Percentiles rank a stretch among this genome's conserved stretches.
These are phyloP conservation scores for Xylariaceae sp. DNA, from an alignment of 2,329 filamentous ascomycete species.

Conservation along the genomic window DNA sequence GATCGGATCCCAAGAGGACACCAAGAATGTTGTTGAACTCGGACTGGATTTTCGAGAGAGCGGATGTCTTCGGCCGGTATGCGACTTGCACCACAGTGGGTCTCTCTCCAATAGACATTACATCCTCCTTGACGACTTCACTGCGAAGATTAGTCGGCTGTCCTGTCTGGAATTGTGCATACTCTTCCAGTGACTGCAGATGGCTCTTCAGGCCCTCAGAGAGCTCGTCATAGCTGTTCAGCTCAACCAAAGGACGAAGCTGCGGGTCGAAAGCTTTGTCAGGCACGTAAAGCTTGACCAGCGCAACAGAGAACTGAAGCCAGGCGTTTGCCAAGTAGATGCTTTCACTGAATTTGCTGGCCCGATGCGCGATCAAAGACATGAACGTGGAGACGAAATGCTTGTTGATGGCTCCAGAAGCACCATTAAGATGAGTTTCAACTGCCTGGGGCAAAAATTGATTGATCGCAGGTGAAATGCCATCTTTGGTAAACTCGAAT, in stretches of 20 bases:
- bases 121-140: conserved; percentile 56
- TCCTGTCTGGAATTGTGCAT: conserved; percentile 64
- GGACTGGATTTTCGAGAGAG: conserved; percentile 67
- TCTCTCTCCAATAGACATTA: conserved; percentile 58
- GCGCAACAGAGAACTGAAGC: conserved; percentile 68
- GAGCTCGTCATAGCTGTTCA: conserved; percentile 51
- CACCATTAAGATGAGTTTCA: conserved; percentile 15
- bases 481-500: conserved; percentile 23
- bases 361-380: conserved; percentile 38
- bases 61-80: conserved; percentile 63
- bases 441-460: conserved; percentile 24
- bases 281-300: conserved; percentile 76
- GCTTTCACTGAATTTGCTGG: conserved; percentile 22
- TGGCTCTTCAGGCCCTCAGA: conserved; percentile 50
- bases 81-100: conserved; percentile 61
- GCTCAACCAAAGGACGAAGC: conserved; percentile 60
- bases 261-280: conserved; percentile 82
- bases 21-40: conserved; percentile 76
- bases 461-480: conserved; percentile 28
- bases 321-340: conserved; percentile 57
- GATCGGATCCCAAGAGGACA: conserved; percentile 48
- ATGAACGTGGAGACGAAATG: conserved; percentile 43
- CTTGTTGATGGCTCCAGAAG: conserved; percentile 31
- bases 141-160: conserved; percentile 63
- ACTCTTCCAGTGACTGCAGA: conserved; percentile 56